Percentiles rank a stretch among this genome's conserved stretches.
phyloP scores from a whole-genome alignment of 495 filamentous ascomycete species.

The Evernia prunastri region DNA sequence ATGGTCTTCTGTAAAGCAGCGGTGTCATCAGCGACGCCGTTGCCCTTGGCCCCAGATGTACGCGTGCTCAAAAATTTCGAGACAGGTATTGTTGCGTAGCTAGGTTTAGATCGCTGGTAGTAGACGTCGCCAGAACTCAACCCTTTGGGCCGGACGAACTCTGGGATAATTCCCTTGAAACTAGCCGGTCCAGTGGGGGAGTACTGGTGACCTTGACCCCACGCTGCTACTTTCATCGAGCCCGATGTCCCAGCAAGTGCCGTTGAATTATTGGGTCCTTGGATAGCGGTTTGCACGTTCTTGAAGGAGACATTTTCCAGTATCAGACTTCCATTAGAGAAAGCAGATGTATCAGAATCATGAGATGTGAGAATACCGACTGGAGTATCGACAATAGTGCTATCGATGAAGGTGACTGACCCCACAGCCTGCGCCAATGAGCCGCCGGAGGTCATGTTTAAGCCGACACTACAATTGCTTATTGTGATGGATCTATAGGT shows the following conservation, averaged over 20 bases:
- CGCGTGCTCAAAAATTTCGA: slow-evolving; percentile 56
- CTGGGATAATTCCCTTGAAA: slow-evolving; percentile 36
- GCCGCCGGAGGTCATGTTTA: slow-evolving; percentile 41
- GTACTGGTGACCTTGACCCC: slow-evolving; percentile 51
- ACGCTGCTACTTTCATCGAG: slow-evolving; percentile 46
- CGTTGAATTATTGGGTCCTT: slow-evolving; percentile 43
- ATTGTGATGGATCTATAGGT: slow-evolving; percentile 46
- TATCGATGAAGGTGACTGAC: slow-evolving; percentile 48
- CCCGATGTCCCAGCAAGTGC: slow-evolving; percentile 53
- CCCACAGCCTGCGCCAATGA: slow-evolving; percentile 34
- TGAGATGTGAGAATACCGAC: slow-evolving; percentile 57
- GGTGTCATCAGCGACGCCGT: slow-evolving; percentile 65
- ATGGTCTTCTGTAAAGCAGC: slow-evolving; percentile 43
- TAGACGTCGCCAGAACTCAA: slow-evolving; percentile 41
- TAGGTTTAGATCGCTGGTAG: slow-evolving; percentile 61
- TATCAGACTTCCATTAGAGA: slow-evolving; percentile 47
- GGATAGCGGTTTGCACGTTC: slow-evolving; percentile 54
- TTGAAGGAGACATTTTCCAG: slow-evolving; percentile 63
- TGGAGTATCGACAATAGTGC: slow-evolving; percentile 56
- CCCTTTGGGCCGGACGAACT: slow-evolving; percentile 34
- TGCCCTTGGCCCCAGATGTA: slow-evolving; percentile 54
- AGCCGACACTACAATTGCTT: slow-evolving; percentile 47
- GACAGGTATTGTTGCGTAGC: slow-evolving; percentile 50
- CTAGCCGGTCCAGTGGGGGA: slow-evolving; percentile 35
- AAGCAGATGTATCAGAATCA: slow-evolving; percentile 26